Evolutionary conservation across 257 asterid genomes (phyloP).

Genomic region (Linderniella brevidens): DNA sequence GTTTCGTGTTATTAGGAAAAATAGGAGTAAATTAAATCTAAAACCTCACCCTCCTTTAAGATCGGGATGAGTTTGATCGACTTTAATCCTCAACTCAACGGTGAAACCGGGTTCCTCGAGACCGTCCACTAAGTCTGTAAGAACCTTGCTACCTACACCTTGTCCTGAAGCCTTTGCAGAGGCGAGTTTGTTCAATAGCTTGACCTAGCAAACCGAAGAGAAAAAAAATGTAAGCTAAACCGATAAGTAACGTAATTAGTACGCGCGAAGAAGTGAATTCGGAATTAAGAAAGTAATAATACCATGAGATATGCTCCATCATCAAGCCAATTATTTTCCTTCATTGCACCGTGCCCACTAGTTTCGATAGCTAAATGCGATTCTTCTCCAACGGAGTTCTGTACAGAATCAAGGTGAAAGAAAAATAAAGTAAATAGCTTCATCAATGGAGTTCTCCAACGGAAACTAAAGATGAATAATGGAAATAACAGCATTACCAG

Average conservation of each 20-base stretch:
- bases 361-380: conserved; percentile 97
- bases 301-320: conserved; percentile 99
- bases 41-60: conserved; percentile 75
- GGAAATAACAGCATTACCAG: conserved; percentile 34
- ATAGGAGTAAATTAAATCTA: conserved; percentile 1
- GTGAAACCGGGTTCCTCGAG: conserved; percentile 74
- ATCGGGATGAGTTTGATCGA: conserved; percentile 72
- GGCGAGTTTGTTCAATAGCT: conserved; percentile 89
- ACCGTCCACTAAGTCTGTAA: conserved; percentile 89
- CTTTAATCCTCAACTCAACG: conserved; percentile 71
- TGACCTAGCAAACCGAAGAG: conserved; percentile 37
- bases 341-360: conserved; percentile 99
- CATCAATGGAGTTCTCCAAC: too few relatives aligned
- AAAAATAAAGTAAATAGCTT: too few relatives aligned
- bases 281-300: conserved; percentile 11
- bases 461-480: not conserved
- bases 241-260: not conserved
- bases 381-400: conserved; percentile 81
- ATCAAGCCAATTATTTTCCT: conserved; percentile 97
- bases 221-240: conserved; percentile 5
- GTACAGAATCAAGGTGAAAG: conserved; percentile 20
- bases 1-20: conserved; percentile 7
- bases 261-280: not conserved
- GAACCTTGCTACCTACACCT: conserved; percentile 75
- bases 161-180: conserved; percentile 84